A percentile compares a stretch with the other conserved stretches of the same genome.
These are phyloP conservation scores for Dunaliella primolecta DNA, from an alignment of 139 green algal species.

Conservation along the genomic window DNA sequence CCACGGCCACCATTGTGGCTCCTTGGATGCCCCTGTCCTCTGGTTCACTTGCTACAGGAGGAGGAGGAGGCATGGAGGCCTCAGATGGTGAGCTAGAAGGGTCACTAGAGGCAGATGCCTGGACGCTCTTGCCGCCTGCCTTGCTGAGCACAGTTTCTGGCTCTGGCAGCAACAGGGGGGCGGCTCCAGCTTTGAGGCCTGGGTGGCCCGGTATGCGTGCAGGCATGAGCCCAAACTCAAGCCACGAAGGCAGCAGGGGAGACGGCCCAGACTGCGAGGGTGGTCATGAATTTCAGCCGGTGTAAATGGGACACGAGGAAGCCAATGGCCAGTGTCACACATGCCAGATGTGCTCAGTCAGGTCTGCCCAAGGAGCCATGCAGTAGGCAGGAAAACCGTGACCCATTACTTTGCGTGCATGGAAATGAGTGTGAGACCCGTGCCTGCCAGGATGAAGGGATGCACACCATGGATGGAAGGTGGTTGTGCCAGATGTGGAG, in stretches of 20 bases:
- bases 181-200: constrained; percentile 20
- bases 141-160: neutral
- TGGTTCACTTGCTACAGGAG: too few relatives aligned
- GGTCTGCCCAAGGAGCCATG: too few relatives aligned
- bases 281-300: neutral
- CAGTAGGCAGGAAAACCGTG: too few relatives aligned
- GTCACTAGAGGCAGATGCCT: neutral
- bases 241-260: constrained; percentile 70
- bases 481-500: neutral
- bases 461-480: neutral
- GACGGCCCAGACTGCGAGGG: constrained; percentile 38
- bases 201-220: constrained; percentile 4
- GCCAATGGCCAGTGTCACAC: neutral
- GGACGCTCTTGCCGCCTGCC: neutral
- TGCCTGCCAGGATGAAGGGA: too few relatives aligned
- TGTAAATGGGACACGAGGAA: neutral
- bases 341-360: too few relatives aligned
- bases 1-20: neutral
- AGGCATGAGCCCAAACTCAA: constrained; percentile 67
- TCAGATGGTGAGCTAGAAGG: neutral
- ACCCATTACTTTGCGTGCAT: too few relatives aligned
- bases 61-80: neutral
- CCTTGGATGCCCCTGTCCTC: neutral
- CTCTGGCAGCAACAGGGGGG: neutral
- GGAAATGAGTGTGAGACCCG: too few relatives aligned